phyloP scores from a whole-genome alignment of 805 yeast species.

The Metschnikowia baotianmanensis region DNA sequence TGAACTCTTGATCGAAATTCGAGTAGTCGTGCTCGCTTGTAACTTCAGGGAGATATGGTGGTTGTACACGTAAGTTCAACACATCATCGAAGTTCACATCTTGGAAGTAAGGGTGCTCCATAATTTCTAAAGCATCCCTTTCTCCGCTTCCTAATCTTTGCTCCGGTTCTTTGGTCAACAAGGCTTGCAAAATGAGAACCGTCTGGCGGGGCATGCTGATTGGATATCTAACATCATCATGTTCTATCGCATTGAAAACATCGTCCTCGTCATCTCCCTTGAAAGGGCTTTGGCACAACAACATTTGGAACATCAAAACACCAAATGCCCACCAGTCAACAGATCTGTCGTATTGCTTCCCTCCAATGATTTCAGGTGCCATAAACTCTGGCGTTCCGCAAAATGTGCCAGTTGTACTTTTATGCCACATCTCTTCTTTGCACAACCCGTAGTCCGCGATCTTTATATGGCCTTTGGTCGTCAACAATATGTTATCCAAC shows the following conservation, averaged over 20 bases:
- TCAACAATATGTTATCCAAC: slow-evolving; percentile 86
- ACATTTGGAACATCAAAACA: slow-evolving; percentile 92
- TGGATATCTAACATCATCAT: slow-evolving; percentile 96
- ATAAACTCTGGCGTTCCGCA: slow-evolving; percentile 99
- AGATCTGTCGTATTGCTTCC: slow-evolving; percentile 86
- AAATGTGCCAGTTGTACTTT: slow-evolving; percentile 85
- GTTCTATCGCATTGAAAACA: slow-evolving; percentile 91
- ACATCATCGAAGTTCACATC: slow-evolving; percentile 91
- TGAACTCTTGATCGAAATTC: slow-evolving; percentile 92
- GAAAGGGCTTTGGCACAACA: slow-evolving; percentile 94
- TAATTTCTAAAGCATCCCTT: slow-evolving; percentile 87
- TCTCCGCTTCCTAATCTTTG: slow-evolving; percentile 84
- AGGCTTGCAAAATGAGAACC: slow-evolving; percentile 87
- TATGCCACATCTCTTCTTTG: slow-evolving; percentile 87
- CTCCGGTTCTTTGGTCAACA: slow-evolving; percentile 84
- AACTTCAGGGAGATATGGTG: slow-evolving; percentile 89
- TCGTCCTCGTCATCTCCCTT: slow-evolving; percentile 97
- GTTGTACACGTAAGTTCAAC: slow-evolving; percentile 63
- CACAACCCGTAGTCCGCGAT: slow-evolving; percentile 97
- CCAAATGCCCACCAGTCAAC: slow-evolving; percentile 99
- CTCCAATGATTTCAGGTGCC: slow-evolving; percentile 97
- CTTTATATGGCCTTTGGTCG: slow-evolving; percentile 91
- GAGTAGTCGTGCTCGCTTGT: slow-evolving; percentile 86
- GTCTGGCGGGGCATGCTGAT: slow-evolving; percentile 97
- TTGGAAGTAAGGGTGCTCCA: slow-evolving; percentile 91